Base-by-base conservation (phyloP, 495 filamentous ascomycete genomes). In the Cetradonia linearis region DNA sequence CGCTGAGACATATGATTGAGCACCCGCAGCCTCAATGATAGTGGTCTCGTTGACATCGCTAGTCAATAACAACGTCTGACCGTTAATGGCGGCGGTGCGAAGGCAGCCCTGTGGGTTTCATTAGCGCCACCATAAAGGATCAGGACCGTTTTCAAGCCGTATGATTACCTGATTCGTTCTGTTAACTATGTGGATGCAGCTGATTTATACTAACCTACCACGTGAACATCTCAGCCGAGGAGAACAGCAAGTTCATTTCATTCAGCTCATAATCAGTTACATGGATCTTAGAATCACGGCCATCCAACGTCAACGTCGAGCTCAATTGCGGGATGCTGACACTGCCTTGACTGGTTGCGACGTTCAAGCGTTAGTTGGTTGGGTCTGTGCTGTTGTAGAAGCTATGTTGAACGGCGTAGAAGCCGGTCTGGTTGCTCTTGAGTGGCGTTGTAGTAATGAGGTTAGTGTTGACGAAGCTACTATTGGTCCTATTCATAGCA, bases 31-130 rank as follows among this genome's bases (percentile, higher is more conserved):
- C 61, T 89, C 85, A 13, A 91, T 71, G 0, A 75, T 69, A 0
- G 84, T 84, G 1, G 86, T 87, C 4, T 76, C 72, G 64, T 91
- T 90, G 69, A 89, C 77, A 65, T 92, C 88, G 9, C 83, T 87
- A 31, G 78, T 79, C 27, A 92, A 68, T 37, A 81, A 71, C 5
- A 89, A 70, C 14, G 75, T 73, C 8, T 60, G 66, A 14, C 78
- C 77, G 28, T 76, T 38, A 7, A 87, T 60, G 9, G 73, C 73
- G 1, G 83, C 85, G 9, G 74, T 81, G 16, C 88, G 81, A 33
- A 71, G 14, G 82, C 79, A 49, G 54, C 54, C 34, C 91, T 88
- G 64, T 91, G 86, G 5, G 76, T 77, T 66, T 91, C 88, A 4
- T 75, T 77, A n/a, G 79, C 69, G 8, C 80, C 86, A 20, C 86